These are phyloP conservation scores for Populus pruinosa DNA, from an alignment of 345 rosid genomes.

Conservation along the genomic window DNA sequence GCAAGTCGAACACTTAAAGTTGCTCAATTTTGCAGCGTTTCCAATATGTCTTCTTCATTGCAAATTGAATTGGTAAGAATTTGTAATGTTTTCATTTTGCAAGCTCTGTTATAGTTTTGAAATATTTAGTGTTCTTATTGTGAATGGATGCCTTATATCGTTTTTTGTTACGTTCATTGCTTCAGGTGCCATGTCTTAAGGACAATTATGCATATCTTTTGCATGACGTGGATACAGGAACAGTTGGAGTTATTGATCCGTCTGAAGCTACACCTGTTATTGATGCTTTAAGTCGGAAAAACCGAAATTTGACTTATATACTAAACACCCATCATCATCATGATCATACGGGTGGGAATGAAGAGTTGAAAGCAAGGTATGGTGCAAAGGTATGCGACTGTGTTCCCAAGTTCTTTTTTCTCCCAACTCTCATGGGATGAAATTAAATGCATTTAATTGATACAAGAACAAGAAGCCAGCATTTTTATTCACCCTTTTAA, in stretches of 20 bases:
- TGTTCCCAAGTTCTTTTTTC: constrained; percentile 4
- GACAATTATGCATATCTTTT: constrained; percentile 94
- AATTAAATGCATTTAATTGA: background rate
- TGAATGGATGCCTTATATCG: background rate
- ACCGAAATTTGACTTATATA: constrained; percentile 83
- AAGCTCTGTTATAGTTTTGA: background rate
- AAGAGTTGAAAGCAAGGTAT: constrained; percentile 87
- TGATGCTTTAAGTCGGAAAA: constrained; percentile 74
- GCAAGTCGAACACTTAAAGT: constrained; percentile 85
- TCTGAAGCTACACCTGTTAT: constrained; percentile 84
- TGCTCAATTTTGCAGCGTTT: constrained; percentile 84
- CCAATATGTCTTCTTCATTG: constrained; percentile 69
- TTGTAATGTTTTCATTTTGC: background rate
- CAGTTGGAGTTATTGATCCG: constrained; percentile 99
- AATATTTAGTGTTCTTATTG: background rate
- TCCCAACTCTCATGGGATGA: background rate
- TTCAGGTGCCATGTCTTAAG: constrained; percentile 84
- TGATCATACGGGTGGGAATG: constrained; percentile 89
- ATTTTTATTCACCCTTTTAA: background rate
- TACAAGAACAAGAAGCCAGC: background rate
- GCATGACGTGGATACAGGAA: constrained; percentile 91
- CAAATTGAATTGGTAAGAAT: constrained; percentile 85
- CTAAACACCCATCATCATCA: constrained; percentile 92
- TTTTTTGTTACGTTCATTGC: background rate
- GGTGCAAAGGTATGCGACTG: constrained; percentile 88